Conservation (phyloP, 163 green algal species). For the Prototheca stagnorum region DNA sequence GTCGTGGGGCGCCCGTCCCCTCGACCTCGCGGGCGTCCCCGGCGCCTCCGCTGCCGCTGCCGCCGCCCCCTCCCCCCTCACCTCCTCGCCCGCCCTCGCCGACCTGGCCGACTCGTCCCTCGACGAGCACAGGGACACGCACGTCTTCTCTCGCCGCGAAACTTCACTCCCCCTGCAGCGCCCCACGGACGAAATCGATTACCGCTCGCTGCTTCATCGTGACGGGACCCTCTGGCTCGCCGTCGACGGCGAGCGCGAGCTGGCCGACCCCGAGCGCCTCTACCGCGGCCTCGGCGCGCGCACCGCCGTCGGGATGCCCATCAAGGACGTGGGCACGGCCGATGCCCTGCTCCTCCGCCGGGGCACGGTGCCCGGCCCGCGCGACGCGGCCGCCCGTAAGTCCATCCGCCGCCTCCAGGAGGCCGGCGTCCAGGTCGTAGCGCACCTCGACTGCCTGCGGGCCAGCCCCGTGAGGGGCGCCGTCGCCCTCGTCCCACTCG, state of each 20-base stretch:
- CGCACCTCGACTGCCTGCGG: constrained; percentile 45
- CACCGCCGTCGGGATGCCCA: constrained; percentile 94
- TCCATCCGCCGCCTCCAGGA: constrained; percentile 78
- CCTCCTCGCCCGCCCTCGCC: no score
- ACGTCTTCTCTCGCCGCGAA: constrained; percentile 65
- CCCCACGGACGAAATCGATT: constrained; percentile 61
- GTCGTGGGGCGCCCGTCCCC: constrained; percentile 8
- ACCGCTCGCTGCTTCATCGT: constrained; percentile 66
- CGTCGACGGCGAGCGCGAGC: constrained; percentile 25
- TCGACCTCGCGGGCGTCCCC: no score
- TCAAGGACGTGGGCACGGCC: constrained; percentile 91
- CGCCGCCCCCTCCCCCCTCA: no score
- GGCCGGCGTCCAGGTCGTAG: constrained; percentile 75
- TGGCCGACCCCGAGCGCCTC: constrained; percentile 13
- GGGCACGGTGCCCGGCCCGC: constrained; percentile 39
- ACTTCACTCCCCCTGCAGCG: constrained; percentile 64
- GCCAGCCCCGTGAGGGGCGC: constrained; percentile 55
- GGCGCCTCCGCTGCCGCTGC: no score
- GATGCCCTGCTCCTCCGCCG: constrained; percentile 56
- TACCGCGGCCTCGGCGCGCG: constrained; percentile 85
- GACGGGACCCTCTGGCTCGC: constrained; percentile 81
- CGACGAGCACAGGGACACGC: constrained; percentile 73
- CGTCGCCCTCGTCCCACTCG: constrained; percentile 66
- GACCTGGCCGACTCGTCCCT: no score
- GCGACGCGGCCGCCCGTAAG: constrained; percentile 45